Base-by-base conservation (phyloP, 2,329 filamentous ascomycete genomes). In the Colletotrichum sublineola region DNA sequence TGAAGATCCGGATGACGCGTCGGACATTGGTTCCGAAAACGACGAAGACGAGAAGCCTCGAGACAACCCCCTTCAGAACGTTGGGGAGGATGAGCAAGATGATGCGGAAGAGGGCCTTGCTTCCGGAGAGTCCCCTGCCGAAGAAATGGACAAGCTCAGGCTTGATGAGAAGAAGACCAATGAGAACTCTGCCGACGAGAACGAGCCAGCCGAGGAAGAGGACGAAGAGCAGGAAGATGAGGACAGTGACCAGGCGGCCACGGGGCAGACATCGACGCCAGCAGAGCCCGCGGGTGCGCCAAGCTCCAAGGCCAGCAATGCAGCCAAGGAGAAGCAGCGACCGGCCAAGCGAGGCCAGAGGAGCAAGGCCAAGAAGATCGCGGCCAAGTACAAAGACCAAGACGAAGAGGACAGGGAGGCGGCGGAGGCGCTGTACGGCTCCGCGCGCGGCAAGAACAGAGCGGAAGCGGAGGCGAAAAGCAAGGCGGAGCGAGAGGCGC, bases 401-500 rank as follows among this genome's bases (percentile, higher is more conserved):
- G 96, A 98, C 77, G 95, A 97, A 67, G 96, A 97, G 81, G 96
- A 99, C 78, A 94, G 95, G 15, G 89, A 89, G 8, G 89, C 95
- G 0, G 94, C 95, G 42, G 93, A 98, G 82, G 88, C 91, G 33
- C 87, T 98, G n/a, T 90, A 97, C n/a, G 96, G 96, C 50, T 92
- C 94, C 2, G 85, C 88, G 71, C 87, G 88, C 0, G 92, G 92
- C 1, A 88, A 89, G 48, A 88, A 93, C 76, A 91, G 91, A 74
- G 90, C 89, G 18, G 90, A 92, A 76, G 92, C 91, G 2, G 92
- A 94, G 76, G 89, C 89, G 0, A 86, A 88, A 72, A 90, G 90
- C 48, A 93, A 93, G 80, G 90, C 87, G 0, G 85, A 89, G 73
- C 89, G 89, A 14, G 94, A 97, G 77, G 91, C 92, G 40, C 93